Conservation (phyloP, 192 early-diverging fungal genomes). For the Lobosporangium transversale region DNA sequence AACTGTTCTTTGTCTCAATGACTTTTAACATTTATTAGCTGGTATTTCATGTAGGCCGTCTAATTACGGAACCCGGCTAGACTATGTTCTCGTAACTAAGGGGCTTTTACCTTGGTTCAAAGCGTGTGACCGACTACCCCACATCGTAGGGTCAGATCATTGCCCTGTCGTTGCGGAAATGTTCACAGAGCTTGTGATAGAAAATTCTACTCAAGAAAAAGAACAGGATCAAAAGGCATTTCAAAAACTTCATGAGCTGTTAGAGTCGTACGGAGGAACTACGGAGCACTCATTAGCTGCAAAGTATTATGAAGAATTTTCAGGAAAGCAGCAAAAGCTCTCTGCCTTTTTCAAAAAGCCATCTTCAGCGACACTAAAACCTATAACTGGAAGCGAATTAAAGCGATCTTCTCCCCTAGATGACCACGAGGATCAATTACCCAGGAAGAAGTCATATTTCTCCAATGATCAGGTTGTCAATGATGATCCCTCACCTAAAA, state of each 20-base stretch:
- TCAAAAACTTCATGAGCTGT: constrained; percentile 10
- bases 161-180: constrained; percentile 73
- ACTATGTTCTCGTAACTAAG: constrained; percentile 72
- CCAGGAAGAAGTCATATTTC: constrained; percentile 23
- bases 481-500: too few relatives aligned
- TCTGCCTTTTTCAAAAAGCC: constrained; percentile 58
- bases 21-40: not conserved
- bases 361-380: not conserved
- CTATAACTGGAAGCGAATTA: not conserved
- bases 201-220: constrained; percentile 14
- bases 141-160: constrained; percentile 82
- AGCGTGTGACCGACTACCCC: constrained; percentile 64
- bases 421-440: constrained; percentile 2
- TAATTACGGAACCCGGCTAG: constrained; percentile 75
- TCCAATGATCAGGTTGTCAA: too few relatives aligned
- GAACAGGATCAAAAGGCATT: not conserved
- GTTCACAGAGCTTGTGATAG: constrained; percentile 21
- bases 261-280: constrained; percentile 18
- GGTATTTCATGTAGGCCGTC: constrained; percentile 40
- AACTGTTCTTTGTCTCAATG: not conserved
- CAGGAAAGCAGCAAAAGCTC: constrained; percentile 67
- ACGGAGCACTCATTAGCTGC: constrained; percentile 59
- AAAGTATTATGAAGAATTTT: constrained; percentile 67
- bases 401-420: not conserved
- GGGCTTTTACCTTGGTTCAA: constrained; percentile 67